Conservation (phyloP, 2,329 filamentous ascomycete genomes). For the Exserohilum rostratum region DNA sequence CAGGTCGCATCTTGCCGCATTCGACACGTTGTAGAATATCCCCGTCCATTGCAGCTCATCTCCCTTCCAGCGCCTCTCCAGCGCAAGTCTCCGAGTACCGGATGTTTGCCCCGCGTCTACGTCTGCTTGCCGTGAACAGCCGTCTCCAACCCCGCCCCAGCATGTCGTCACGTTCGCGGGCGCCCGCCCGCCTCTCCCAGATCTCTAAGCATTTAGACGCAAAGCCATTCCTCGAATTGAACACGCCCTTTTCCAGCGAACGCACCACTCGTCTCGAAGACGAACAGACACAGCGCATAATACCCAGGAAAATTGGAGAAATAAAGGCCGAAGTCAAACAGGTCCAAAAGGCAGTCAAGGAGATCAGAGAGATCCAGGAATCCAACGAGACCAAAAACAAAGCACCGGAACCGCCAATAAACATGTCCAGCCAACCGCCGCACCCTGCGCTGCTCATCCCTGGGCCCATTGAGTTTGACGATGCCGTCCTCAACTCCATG, state of each 20-base stretch:
- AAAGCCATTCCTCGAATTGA: constrained; percentile 62
- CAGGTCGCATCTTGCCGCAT: not conserved
- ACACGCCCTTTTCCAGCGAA: constrained; percentile 69
- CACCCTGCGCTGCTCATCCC: constrained; percentile 88
- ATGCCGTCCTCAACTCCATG: constrained; percentile 95
- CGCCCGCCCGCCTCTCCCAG: constrained; percentile 61
- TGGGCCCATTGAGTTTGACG: constrained; percentile 96
- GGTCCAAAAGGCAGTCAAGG: constrained; percentile 11
- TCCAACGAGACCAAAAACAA: constrained; percentile 16
- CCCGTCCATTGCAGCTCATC: constrained; percentile 2
- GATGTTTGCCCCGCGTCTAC: constrained; percentile 42
- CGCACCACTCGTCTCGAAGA: constrained; percentile 58
- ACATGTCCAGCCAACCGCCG: constrained; percentile 64
- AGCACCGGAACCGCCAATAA: constrained; percentile 23
- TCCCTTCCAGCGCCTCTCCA: constrained; percentile 1
- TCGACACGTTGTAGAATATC: constrained; percentile 1
- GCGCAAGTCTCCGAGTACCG: constrained; percentile 35
- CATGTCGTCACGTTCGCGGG: constrained; percentile 42
- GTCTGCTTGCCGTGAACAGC: constrained; percentile 32
- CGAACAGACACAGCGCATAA: constrained; percentile 55
- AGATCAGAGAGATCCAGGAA: not conserved
- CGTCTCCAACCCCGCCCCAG: constrained; percentile 37
- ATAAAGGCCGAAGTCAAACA: constrained; percentile 2
- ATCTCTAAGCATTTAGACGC: constrained; percentile 66
- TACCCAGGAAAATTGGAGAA: constrained; percentile 13